Percentiles rank a stretch among this genome's conserved stretches.
Conservation (phyloP, 1,139 yeast species). For the Wickerhamiella pararugosa region DNA sequence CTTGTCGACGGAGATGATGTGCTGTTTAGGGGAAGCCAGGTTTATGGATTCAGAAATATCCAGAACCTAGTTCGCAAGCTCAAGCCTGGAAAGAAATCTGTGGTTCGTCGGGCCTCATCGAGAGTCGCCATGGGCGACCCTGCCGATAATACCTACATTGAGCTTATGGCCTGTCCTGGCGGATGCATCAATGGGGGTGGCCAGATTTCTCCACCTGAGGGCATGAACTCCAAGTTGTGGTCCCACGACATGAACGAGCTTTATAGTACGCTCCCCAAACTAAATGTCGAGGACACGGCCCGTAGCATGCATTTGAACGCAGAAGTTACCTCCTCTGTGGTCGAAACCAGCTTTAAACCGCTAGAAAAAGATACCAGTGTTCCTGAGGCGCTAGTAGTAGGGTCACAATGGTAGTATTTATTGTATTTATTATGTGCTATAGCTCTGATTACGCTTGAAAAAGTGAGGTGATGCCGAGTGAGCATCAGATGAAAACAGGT, state of each 20-base stretch:
- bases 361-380: constrained; percentile 11
- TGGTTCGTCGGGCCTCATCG: constrained; percentile 19
- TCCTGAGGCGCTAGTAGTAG: constrained; percentile 15
- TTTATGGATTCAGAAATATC: constrained; percentile 87
- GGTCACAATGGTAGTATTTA: constrained; percentile 15
- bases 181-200: constrained; percentile 99
- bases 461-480: too few species aligned
- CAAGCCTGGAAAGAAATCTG: constrained; percentile 31
- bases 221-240: constrained; percentile 22
- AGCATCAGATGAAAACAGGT: too few species aligned
- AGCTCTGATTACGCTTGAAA: too few species aligned
- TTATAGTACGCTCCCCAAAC: constrained; percentile 15
- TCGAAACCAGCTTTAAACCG: constrained; percentile 11
- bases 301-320: constrained; percentile 4
- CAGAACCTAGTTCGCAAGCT: constrained; percentile 82
- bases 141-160: constrained; percentile 63
- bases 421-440: too few species aligned
- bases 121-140: constrained; percentile 37
- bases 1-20: constrained; percentile 30
- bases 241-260: constrained; percentile 20
- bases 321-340: constrained; percentile 5
- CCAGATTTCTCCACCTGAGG: constrained; percentile 43
- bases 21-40: constrained; percentile 56
- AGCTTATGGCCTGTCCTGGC: constrained; percentile 96
- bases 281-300: constrained; percentile 1